Percentiles rank a stretch among this genome's conserved stretches.
Conservation (phyloP, 2,329 filamentous ascomycete species). For the Cucurbitaria berberidis region DNA sequence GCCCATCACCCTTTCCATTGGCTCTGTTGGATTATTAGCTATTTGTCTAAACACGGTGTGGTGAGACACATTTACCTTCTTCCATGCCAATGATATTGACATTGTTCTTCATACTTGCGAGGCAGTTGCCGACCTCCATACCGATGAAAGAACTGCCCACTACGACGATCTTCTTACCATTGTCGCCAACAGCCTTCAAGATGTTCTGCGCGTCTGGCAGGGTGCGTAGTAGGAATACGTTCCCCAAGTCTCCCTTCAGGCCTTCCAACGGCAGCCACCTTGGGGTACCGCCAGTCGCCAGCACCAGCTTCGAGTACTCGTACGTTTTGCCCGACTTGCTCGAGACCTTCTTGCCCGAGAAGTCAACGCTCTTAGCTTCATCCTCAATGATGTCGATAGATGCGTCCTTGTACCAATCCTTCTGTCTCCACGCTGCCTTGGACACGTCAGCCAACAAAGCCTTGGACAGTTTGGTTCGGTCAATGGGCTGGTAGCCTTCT, state of each 20-base stretch:
- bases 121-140: slow-evolving; percentile 89
- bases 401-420: slow-evolving; percentile 74
- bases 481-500: slow-evolving; percentile 86
- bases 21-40: slow-evolving; percentile 54
- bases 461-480: slow-evolving; percentile 95
- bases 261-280: slow-evolving; percentile 78
- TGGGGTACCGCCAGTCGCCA: slow-evolving; percentile 85
- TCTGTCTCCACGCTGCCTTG: slow-evolving; percentile 78
- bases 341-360: slow-evolving; percentile 72
- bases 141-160: slow-evolving; percentile 96
- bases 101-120: slow-evolving; percentile 77
- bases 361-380: slow-evolving; percentile 77
- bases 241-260: slow-evolving; percentile 78
- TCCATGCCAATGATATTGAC: slow-evolving; percentile 92
- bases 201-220: slow-evolving; percentile 82
- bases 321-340: slow-evolving; percentile 75
- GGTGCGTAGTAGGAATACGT: slow-evolving; percentile 84
- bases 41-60: too few species aligned
- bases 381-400: slow-evolving; percentile 63
- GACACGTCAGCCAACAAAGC: slow-evolving; percentile 80
- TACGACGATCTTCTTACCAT: slow-evolving; percentile 90
- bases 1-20: slow-evolving; percentile 86
- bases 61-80: slow-evolving; percentile 48
- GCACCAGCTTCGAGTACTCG: slow-evolving; percentile 84
- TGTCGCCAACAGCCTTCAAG: slow-evolving; percentile 74